Evolutionary conservation across 2,329 filamentous ascomycete species (phyloP).

Genomic region (Emericellopsis atlantica): DNA sequence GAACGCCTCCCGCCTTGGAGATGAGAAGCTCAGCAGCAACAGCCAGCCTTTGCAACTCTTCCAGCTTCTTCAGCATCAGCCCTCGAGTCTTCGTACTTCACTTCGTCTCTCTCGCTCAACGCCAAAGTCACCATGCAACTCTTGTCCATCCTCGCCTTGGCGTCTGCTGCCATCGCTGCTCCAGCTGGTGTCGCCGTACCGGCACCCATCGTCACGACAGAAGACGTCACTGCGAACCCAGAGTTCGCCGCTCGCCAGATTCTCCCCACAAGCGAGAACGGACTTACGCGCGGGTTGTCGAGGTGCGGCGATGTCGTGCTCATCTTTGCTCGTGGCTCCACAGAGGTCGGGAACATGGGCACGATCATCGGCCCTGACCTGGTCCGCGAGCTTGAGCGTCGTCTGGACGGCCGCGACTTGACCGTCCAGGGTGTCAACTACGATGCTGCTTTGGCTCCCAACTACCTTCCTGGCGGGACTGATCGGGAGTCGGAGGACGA

Average conservation of each 20-base stretch:
- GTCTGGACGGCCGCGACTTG: constrained; percentile 7
- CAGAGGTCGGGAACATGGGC: constrained; percentile 11
- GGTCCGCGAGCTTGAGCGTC: constrained; percentile 6
- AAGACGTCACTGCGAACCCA: constrained; percentile 1
- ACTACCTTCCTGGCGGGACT: constrained; percentile 18
- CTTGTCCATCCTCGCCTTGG: constrained; percentile 1
- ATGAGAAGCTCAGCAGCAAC: not conserved
- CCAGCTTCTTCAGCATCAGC: not conserved
- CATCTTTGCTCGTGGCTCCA: constrained; percentile 11
- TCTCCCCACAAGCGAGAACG: constrained; percentile 2
- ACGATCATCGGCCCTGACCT: constrained; percentile 8
- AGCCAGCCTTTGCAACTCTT: not conserved
- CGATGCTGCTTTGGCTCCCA: constrained; percentile 17
- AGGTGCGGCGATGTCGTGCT: constrained; percentile 9
- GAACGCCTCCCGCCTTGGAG: not conserved
- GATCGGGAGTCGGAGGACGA: constrained; percentile 17
- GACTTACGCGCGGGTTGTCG: not conserved
- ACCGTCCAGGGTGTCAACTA: constrained; percentile 18
- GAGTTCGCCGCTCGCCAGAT: constrained; percentile 2
- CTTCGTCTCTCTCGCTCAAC: not conserved
- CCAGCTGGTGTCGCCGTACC: constrained; percentile 1
- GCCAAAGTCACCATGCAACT: constrained; percentile 2
- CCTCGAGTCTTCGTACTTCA: not conserved
- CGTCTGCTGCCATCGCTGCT: constrained; percentile 1
- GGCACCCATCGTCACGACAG: not conserved